These are phyloP conservation scores for Alopecurus myosuroides DNA, from an alignment of 176 grass and related monocot species.

Conservation along the genomic window DNA sequence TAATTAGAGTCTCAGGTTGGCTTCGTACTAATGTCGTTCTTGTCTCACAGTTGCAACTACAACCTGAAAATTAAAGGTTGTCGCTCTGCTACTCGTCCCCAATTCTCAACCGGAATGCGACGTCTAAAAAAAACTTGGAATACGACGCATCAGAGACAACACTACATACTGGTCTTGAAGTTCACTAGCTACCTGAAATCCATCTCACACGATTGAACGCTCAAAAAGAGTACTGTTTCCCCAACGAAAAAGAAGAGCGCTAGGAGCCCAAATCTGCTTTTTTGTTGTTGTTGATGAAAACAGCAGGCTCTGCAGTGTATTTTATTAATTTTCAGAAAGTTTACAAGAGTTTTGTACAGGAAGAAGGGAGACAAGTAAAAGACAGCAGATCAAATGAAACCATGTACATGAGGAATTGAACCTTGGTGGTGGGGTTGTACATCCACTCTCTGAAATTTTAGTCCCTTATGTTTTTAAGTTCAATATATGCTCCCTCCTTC, in stretches of 20 bases:
- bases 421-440: background rate
- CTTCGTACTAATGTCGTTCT: background rate
- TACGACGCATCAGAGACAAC: background rate
- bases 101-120: background rate
- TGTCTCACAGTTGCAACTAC: background rate
- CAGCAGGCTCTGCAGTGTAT: too few species aligned
- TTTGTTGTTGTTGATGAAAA: too few species aligned
- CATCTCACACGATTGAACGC: background rate
- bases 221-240: background rate
- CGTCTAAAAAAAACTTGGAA: background rate
- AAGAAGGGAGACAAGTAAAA: too few species aligned
- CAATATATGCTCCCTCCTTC: background rate
- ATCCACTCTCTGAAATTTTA: background rate
- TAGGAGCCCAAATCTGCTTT: background rate
- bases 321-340: too few species aligned
- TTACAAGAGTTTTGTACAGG: too few species aligned
- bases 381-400: too few species aligned
- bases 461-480: background rate
- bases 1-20: background rate
- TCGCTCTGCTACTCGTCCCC: background rate
- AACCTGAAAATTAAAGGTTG: background rate
- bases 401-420: background rate
- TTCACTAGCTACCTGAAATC: background rate
- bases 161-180: background rate
- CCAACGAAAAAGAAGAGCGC: background rate